phyloP scores from a whole-genome alignment of 2,329 filamentous ascomycete species.

The Neofusicoccum laricinum region DNA sequence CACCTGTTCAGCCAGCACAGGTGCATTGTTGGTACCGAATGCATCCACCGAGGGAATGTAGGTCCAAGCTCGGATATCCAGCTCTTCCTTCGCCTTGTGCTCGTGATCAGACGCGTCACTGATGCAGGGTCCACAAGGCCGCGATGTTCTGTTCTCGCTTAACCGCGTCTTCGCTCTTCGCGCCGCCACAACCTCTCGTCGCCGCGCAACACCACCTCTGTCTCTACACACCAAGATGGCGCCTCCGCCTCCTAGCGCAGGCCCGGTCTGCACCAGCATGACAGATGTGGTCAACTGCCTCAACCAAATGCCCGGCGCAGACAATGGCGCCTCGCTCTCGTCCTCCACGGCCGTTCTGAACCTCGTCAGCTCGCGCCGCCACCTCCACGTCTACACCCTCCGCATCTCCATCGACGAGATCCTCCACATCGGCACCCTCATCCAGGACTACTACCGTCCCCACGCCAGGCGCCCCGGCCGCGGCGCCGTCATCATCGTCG shows the following conservation, averaged over 20 bases:
- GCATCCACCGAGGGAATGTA: no score
- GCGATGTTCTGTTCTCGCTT: no score
- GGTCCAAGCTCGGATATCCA: no score
- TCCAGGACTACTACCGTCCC: background rate
- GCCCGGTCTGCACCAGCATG: background rate
- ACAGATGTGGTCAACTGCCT: background rate
- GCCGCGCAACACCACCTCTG: background rate
- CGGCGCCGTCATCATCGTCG: background rate
- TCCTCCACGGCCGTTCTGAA: background rate
- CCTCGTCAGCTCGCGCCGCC: background rate
- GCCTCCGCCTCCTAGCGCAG: background rate
- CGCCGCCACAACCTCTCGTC: background rate
- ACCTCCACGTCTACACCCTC: background rate
- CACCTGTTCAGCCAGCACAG: no score
- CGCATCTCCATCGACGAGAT: background rate
- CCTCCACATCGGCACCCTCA: background rate
- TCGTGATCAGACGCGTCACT: no score
- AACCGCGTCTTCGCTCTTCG: background rate
- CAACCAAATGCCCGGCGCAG: background rate
- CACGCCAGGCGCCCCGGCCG: no score
- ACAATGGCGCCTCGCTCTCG: background rate
- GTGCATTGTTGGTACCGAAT: no score
- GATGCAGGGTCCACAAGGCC: no score
- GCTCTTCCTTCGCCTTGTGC: no score
- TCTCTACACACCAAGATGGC: background rate